phyloP scores from a whole-genome alignment of 1,284 basidiomycete species.

The Trametes pubescens region DNA sequence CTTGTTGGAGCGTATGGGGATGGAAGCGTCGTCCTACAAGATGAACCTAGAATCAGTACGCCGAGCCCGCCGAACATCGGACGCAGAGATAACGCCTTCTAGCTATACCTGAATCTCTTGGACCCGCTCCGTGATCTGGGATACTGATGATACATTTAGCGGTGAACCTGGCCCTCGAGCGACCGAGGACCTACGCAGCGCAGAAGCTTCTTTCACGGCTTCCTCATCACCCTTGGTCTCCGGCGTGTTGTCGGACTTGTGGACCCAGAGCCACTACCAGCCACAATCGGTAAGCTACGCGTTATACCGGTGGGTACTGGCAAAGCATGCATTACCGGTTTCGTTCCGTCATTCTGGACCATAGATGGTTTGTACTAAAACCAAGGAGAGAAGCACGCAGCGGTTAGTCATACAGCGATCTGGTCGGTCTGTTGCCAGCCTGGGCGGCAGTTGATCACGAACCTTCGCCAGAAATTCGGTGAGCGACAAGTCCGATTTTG shows the following conservation, averaged over 20 bases:
- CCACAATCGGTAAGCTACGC: neutral
- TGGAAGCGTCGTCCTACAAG: conserved; percentile 65
- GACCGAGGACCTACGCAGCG: conserved; percentile 51
- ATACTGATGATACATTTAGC: conserved; percentile 51
- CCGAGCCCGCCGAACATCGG: neutral
- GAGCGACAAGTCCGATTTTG: conserved; percentile 48
- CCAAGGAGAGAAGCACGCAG: conserved; percentile 3
- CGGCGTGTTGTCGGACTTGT: conserved; percentile 41
- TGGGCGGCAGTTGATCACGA: conserved; percentile 21
- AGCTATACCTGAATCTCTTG: conserved; percentile 63
- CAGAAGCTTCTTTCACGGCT: conserved; percentile 57
- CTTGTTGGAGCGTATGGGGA: conserved; percentile 71
- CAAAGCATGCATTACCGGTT: conserved; percentile 54
- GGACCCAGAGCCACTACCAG: conserved; percentile 73
- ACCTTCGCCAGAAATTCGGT: conserved; percentile 59
- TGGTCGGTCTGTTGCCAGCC: neutral
- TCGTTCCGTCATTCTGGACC: conserved; percentile 77
- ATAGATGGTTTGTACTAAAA: conserved; percentile 73
- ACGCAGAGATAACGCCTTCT: neutral
- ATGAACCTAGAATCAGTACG: conserved; percentile 7
- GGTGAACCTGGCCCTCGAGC: neutral
- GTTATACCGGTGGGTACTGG: neutral
- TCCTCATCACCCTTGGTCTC: conserved; percentile 38
- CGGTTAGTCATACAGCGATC: neutral
- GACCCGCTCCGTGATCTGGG: conserved; percentile 61